Evolutionary conservation across 2,329 filamentous ascomycete genomes (phyloP).

Genomic region (Claviceps arundinis): DNA sequence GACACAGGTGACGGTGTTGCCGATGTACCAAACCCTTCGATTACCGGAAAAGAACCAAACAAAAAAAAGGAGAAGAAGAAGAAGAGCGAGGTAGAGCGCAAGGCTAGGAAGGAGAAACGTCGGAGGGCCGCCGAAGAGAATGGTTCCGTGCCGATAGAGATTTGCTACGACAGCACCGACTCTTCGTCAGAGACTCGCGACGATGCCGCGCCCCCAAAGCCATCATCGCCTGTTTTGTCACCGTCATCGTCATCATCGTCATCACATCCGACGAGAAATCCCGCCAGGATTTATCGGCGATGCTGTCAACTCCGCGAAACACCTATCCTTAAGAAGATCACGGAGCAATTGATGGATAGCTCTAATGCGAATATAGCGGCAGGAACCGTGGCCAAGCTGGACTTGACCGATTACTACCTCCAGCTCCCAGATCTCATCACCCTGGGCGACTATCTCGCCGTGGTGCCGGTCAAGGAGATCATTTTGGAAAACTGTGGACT

Average conservation of each 20-base stretch:
- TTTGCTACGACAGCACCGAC: constrained; percentile 58
- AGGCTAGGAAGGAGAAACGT: constrained; percentile 83
- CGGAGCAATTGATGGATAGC: constrained; percentile 67
- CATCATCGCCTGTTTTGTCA: constrained; percentile 9
- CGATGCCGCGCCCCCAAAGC: constrained; percentile 12
- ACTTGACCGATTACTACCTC: constrained; percentile 74
- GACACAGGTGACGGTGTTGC: constrained; percentile 15
- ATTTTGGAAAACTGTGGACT: constrained; percentile 79
- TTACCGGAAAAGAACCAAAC: constrained; percentile 29
- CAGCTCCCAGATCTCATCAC: constrained; percentile 75
- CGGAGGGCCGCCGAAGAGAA: constrained; percentile 76
- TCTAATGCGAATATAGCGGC: constrained; percentile 51
- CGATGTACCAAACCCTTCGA: constrained; percentile 3
- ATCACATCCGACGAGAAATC: constrained; percentile 67
- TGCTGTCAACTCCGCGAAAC: constrained; percentile 92
- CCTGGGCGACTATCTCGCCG: constrained; percentile 82
- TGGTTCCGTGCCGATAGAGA: constrained; percentile 72
- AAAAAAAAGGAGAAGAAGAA: constrained; percentile 96
- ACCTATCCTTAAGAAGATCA: constrained; percentile 80
- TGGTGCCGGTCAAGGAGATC: constrained; percentile 81
- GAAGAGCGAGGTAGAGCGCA: constrained; percentile 81
- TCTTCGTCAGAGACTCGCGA: constrained; percentile 27
- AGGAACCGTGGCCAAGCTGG: constrained; percentile 69
- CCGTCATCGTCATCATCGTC: constrained; percentile 8
- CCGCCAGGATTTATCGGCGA: constrained; percentile 80